phyloP scores from a whole-genome alignment of 2,329 filamentous ascomycete species.

The Boeremia exigua region DNA sequence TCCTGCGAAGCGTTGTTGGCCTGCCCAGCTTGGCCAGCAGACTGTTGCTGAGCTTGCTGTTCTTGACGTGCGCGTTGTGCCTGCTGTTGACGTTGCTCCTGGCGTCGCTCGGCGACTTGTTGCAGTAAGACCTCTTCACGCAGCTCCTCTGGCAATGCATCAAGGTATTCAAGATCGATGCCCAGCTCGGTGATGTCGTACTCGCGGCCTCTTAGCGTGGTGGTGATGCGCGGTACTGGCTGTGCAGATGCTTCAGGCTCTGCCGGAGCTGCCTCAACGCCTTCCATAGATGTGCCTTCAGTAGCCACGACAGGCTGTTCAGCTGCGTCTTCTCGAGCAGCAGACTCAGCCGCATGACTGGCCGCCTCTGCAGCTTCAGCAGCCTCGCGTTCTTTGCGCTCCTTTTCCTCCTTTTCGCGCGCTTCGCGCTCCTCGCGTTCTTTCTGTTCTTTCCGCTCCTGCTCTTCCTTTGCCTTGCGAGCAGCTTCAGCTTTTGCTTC shows the following conservation, averaged over 20 bases:
- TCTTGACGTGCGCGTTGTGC: constrained; percentile 32
- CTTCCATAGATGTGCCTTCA: constrained; percentile 72
- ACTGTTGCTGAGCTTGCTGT: constrained; percentile 18
- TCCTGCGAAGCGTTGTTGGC: constrained; percentile 57
- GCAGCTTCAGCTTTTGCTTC: constrained; percentile 78
- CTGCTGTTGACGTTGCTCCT: constrained; percentile 54
- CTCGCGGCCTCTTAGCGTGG: constrained; percentile 82
- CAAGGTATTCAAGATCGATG: constrained; percentile 92
- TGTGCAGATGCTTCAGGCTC: constrained; percentile 46
- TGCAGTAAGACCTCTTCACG: constrained; percentile 95
- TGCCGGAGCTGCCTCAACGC: constrained; percentile 62
- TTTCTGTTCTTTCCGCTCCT: constrained; percentile 66
- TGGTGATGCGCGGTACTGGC: constrained; percentile 68
- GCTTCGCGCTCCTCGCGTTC: constrained; percentile 64
- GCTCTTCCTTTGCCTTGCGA: constrained; percentile 66
- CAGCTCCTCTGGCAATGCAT: constrained; percentile 96
- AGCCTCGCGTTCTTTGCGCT: constrained; percentile 51
- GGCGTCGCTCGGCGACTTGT: constrained; percentile 79
- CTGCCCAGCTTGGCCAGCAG: constrained; percentile 17
- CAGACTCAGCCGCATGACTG: constrained; percentile 41
- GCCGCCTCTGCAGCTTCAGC: constrained; percentile 48
- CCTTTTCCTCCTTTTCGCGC: constrained; percentile 56
- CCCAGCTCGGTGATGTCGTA: constrained; percentile 93
- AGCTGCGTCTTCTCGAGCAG: constrained; percentile 26
- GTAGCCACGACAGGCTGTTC: constrained; percentile 48